These are phyloP conservation scores for Pisolithus orientalis DNA, from an alignment of 768 basidiomycete species.

Conservation along the genomic window DNA sequence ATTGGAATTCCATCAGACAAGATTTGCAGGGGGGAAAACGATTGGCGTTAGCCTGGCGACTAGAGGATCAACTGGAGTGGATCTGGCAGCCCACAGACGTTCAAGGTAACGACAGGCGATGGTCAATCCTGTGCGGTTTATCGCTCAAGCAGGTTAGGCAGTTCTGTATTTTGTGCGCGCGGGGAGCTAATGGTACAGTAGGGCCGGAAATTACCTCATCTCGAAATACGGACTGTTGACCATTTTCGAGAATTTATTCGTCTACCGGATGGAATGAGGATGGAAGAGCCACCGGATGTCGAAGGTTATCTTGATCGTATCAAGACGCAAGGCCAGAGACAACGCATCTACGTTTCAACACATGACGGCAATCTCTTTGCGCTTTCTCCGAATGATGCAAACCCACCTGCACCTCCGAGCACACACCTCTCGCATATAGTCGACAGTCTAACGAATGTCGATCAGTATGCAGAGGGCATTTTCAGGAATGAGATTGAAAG, in stretches of 20 bases:
- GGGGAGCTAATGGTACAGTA: slow-evolving; percentile 16
- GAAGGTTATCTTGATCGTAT: slow-evolving; percentile 85
- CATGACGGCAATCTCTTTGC: slow-evolving; percentile 73
- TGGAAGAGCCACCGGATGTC: slow-evolving; percentile 73
- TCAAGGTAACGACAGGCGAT: slow-evolving; percentile 53
- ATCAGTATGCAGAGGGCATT: slow-evolving; percentile 29
- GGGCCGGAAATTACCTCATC: slow-evolving; percentile 40
- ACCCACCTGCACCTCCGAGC: slow-evolving; percentile 69
- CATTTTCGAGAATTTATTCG: slow-evolving; percentile 52
- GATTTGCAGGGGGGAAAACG: slow-evolving; percentile 48
- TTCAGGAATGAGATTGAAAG: slow-evolving; percentile 52
- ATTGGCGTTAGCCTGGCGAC: slow-evolving; percentile 76
- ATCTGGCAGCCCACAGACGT: slow-evolving; percentile 68
- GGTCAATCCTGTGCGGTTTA: slow-evolving; percentile 72
- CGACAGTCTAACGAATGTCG: slow-evolving; percentile 21
- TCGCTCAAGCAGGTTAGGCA: slow-evolving; percentile 57
- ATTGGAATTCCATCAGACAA: slow-evolving; percentile 55
- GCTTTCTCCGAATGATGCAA: slow-evolving; percentile 42
- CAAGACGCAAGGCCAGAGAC: slow-evolving; percentile 52
- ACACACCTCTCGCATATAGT: slow-evolving; percentile 27
- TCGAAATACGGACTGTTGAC: slow-evolving; percentile 70
- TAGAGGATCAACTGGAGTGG: slow-evolving; percentile 78
- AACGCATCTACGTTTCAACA: slow-evolving; percentile 61
- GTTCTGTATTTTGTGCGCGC: background rate
- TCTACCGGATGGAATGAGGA: slow-evolving; percentile 32